Evolutionary conservation across 768 basidiomycete species (phyloP), one percentile per base, ranked within the genome.

Genomic region (Dentipellis sp.): DNA sequence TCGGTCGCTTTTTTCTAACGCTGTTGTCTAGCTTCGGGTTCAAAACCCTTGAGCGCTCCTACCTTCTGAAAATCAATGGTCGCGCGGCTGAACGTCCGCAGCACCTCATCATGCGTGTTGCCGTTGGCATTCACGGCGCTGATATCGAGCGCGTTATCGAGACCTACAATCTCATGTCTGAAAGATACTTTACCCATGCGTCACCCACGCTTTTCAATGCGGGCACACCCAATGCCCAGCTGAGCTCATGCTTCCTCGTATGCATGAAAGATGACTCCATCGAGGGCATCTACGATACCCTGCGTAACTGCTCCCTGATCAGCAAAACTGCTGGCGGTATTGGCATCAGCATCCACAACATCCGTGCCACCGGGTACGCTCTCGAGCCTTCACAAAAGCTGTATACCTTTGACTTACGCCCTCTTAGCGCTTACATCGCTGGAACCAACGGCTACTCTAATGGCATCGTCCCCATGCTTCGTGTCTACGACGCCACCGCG

Each of bases 61-160:
- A 99, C 71, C 83, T 98, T 6, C 85, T 99, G 42, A 86, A 94
- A 56, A 84, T 98, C 72, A 82, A 95, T 67, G 92, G 93, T 42
- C 89, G 90, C 57, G 91, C 95, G 49, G 94, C 94, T 42, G 97
- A 99, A 70, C 86, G 97, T 38, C 97, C 97, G 34, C 97, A 98
- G 65, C 97, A 98, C 70, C 91, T 98, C 83, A 87, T 98, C 69
- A 98, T 99, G 97, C 94, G 97, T 70, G 97, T 99, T 56, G 91
- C 97, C 48, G 93, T 98, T 48, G 95, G 95, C 40, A 94, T 99
- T 55, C 95, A 98, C 68, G 94, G 94, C 4, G 66, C 72, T 9
- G 89, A 98, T 69, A 80, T 97, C 55, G 91, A 95, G 19, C 86
- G 84, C 36, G 91, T 85, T 49, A 74, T 97, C 59, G 85, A 97